A percentile compares a stretch with the other conserved stretches of the same genome.
Evolutionary conservation across 2,329 filamentous ascomycete species (phyloP).

Genomic region (Neonectria sp.): DNA sequence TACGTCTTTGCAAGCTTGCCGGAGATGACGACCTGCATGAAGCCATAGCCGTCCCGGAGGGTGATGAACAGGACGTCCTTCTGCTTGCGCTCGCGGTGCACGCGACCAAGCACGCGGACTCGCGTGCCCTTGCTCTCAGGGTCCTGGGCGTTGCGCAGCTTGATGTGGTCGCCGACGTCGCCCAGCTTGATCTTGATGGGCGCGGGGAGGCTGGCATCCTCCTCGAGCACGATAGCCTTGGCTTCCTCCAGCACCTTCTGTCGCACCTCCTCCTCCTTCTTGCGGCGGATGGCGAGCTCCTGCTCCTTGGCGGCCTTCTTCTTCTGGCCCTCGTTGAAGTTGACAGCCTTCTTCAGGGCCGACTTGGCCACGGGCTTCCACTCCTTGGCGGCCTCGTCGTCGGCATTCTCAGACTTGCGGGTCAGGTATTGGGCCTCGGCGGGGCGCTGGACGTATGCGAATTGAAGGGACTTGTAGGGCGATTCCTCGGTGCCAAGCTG

Average conservation of each 20-base stretch:
- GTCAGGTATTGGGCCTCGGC: constrained; percentile 50
- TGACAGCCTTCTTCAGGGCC: constrained; percentile 48
- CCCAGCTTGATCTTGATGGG: constrained; percentile 83
- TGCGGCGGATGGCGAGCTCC: constrained; percentile 39
- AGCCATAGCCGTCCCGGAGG: constrained; percentile 81
- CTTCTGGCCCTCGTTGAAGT: constrained; percentile 43
- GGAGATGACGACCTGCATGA: constrained; percentile 72
- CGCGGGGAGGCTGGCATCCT: constrained; percentile 81
- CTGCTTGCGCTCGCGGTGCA: constrained; percentile 86
- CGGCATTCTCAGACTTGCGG: constrained; percentile 72
- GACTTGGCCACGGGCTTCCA: constrained; percentile 49
- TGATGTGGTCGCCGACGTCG: constrained; percentile 49
- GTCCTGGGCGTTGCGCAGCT: constrained; percentile 53
- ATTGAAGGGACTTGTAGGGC: constrained; percentile 86
- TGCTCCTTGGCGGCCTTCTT: constrained; percentile 50
- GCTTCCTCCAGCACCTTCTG: constrained; percentile 45
- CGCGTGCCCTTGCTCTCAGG: constrained; percentile 56
- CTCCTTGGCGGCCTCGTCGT: constrained; percentile 51
- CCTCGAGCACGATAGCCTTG: constrained; percentile 54
- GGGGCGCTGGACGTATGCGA: constrained; percentile 74
- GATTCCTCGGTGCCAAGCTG: constrained; percentile 78
- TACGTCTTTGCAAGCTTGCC: constrained; percentile 92
- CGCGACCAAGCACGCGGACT: constrained; percentile 85
- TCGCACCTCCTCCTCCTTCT: constrained; percentile 41
- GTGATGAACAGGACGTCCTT: constrained; percentile 90